Percentiles rank a stretch among this genome's conserved stretches.
These are phyloP conservation scores for Didymella lethalis DNA, from an alignment of 2,329 filamentous ascomycete species.

Conservation along the genomic window DNA sequence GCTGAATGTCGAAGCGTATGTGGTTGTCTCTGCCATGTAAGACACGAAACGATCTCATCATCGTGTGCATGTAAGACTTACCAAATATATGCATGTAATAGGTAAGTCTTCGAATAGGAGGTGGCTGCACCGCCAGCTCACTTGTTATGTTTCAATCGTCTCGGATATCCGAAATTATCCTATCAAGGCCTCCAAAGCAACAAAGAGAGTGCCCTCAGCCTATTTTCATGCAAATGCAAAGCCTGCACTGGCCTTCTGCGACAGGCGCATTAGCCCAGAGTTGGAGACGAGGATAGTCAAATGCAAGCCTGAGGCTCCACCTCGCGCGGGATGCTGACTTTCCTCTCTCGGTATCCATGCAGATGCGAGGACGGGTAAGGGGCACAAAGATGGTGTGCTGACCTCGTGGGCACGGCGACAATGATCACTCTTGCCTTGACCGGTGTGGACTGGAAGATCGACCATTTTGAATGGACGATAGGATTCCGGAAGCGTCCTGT, in stretches of 20 bases:
- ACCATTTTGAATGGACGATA: background rate
- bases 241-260: conserved; percentile 1
- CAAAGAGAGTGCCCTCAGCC: background rate
- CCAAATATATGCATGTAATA: background rate
- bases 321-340: background rate
- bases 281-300: background rate
- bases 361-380: background rate
- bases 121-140: background rate
- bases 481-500: background rate
- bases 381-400: conserved; percentile 1
- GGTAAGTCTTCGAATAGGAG: background rate
- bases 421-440: conserved; percentile 7
- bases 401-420: conserved; percentile 3
- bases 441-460: background rate
- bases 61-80: background rate
- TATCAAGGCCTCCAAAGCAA: background rate
- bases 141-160: conserved; percentile 11
- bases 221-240: background rate
- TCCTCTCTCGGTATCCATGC: background rate
- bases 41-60: background rate
- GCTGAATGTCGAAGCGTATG: background rate
- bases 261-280: background rate
- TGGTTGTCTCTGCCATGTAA: background rate
- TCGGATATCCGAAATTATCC: background rate
- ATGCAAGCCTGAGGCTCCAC: background rate